phyloP scores from a whole-genome alignment of 2,329 filamentous ascomycete species.

The Fonsecaea nubica region DNA sequence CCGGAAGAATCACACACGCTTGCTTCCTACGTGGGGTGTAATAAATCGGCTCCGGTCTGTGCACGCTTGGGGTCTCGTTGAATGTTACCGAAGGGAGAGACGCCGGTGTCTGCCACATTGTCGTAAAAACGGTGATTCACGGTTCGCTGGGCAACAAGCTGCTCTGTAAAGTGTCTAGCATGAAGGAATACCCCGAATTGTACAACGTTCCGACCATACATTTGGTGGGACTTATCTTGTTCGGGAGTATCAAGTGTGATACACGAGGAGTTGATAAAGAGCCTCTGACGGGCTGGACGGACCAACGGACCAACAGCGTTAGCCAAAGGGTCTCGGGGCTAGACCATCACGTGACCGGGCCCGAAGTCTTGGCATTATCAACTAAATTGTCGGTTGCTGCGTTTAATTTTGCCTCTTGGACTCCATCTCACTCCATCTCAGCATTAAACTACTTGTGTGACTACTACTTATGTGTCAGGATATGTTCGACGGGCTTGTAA shows the following conservation, averaged over 20 bases:
- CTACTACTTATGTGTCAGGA: neutral
- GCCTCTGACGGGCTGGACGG: neutral
- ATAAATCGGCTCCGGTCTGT: constrained; percentile 18
- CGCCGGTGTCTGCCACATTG: constrained; percentile 17
- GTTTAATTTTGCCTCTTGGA: neutral
- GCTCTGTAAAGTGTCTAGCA: neutral
- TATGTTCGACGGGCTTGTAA: neutral
- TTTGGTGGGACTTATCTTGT: neutral
- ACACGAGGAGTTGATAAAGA: neutral
- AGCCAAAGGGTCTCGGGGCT: neutral
- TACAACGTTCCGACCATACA: neutral
- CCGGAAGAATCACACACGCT: constrained; percentile 16
- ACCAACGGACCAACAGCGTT: neutral
- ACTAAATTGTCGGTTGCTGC: neutral
- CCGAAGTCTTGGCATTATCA: neutral
- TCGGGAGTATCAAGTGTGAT: neutral
- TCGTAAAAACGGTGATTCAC: neutral
- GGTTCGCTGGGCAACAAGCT: neutral
- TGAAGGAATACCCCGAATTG: neutral
- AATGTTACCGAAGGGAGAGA: neutral
- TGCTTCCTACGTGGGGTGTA: constrained; percentile 29
- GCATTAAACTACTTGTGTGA: no score
- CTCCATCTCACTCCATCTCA: no score
- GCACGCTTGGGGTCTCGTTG: neutral
- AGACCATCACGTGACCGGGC: neutral